Percentiles rank a stretch among this genome's conserved stretches.
phyloP scores from a whole-genome alignment of 148 eudicot species.

The Salicornia ramosissima region DNA sequence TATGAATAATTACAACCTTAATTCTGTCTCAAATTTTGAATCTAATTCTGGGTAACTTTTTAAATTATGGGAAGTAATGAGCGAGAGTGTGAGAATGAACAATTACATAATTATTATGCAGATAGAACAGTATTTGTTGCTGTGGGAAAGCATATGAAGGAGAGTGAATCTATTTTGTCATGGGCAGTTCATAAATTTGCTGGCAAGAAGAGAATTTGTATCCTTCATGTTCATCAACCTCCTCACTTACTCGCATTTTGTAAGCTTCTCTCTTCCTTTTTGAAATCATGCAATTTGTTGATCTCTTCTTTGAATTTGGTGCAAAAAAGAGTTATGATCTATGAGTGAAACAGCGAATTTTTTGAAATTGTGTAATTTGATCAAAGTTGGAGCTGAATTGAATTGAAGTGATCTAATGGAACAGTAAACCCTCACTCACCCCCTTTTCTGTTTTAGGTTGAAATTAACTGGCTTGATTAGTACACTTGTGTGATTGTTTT shows the following conservation, averaged over 20 bases:
- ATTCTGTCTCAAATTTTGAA: not conserved
- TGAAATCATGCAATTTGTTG: not conserved
- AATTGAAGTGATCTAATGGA: not conserved
- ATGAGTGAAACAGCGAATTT: slow-evolving; percentile 1
- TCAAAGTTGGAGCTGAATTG: not conserved
- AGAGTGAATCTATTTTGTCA: slow-evolving; percentile 51
- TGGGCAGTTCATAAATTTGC: slow-evolving; percentile 57
- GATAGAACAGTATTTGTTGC: slow-evolving; percentile 71
- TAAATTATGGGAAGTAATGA: slow-evolving; percentile 40
- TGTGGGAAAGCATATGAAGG: slow-evolving; percentile 63
- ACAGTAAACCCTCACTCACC: not conserved
- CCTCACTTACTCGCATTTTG: slow-evolving; percentile 38
- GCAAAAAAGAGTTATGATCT: slow-evolving; percentile 12
- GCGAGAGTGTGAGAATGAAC: slow-evolving; percentile 23
- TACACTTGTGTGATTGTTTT: not conserved
- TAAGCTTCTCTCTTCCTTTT: slow-evolving; percentile 25
- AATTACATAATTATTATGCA: slow-evolving; percentile 34
- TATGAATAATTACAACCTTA: slow-evolving; percentile 5
- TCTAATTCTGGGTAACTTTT: slow-evolving; percentile 12
- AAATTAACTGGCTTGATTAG: not conserved
- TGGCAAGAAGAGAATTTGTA: slow-evolving; percentile 44
- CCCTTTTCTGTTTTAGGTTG: not conserved
- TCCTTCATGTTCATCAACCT: slow-evolving; percentile 77
- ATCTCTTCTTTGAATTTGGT: slow-evolving; percentile 17
- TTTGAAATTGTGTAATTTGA: not conserved